phyloP scores from a whole-genome alignment of 2,329 filamentous ascomycete genomes.

The Daldinia sp. region DNA sequence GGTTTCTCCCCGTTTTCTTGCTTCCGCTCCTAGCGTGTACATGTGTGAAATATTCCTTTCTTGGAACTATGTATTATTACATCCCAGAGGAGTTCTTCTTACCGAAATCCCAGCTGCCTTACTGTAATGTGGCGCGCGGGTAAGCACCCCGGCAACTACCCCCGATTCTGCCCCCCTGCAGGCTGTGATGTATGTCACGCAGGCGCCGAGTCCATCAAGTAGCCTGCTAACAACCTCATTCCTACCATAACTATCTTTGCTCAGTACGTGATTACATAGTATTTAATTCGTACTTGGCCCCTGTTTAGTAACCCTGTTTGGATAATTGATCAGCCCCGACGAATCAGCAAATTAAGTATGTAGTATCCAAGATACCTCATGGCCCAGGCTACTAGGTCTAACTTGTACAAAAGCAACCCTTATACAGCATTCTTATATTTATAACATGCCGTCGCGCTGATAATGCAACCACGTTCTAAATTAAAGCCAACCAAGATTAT shows the following conservation, averaged over 20 bases:
- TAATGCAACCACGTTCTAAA: too few species aligned
- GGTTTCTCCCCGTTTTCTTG: background rate
- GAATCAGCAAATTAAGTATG: background rate
- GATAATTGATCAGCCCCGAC: background rate
- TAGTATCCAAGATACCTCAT: background rate
- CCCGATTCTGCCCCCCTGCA: constrained; percentile 8
- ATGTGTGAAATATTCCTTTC: background rate
- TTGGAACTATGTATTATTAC: background rate
- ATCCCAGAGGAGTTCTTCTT: constrained; percentile 5
- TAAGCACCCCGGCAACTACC: constrained; percentile 8
- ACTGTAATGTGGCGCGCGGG: constrained; percentile 10
- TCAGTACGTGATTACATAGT: background rate
- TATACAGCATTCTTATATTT: background rate
- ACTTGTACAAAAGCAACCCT: background rate
- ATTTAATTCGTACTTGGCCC: background rate
- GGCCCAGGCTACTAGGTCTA: background rate
- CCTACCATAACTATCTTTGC: background rate
- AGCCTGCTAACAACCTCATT: background rate
- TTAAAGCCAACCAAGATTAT: too few species aligned
- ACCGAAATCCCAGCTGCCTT: constrained; percentile 5
- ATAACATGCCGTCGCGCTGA: background rate
- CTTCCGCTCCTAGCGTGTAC: background rate
- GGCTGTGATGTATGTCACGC: constrained; percentile 16
- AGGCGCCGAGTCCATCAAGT: background rate
- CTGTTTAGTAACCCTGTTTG: background rate